Evolutionary conservation across 257 asterid species (phyloP).

Genomic region (Cynanchum wilfordii): DNA sequence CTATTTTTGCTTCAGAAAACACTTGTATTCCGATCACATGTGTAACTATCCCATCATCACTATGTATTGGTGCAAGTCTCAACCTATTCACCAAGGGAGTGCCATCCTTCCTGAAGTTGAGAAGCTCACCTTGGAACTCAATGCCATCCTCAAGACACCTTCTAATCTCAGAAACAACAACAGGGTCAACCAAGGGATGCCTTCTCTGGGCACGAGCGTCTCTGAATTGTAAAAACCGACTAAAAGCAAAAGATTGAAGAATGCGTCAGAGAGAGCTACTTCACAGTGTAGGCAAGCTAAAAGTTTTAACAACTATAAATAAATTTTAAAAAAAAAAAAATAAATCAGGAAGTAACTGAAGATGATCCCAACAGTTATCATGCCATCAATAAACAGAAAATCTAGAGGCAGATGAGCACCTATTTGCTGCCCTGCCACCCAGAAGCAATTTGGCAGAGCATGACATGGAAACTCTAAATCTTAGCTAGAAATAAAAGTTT

Average conservation of each 20-base stretch:
- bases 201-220: slow-evolving; percentile 87
- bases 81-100: slow-evolving; percentile 78
- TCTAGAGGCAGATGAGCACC: not conserved
- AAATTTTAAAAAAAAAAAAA: not conserved
- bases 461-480: not conserved
- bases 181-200: slow-evolving; percentile 94
- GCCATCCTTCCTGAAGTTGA: slow-evolving; percentile 90
- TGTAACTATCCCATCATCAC: slow-evolving; percentile 77
- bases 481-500: not conserved
- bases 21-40: slow-evolving; percentile 75
- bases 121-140: slow-evolving; percentile 90
- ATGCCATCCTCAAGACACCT: slow-evolving; percentile 80
- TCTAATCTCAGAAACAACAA: slow-evolving; percentile 78
- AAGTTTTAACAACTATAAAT: not conserved
- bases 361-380: not conserved
- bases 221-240: slow-evolving; percentile 90
- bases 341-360: not conserved
- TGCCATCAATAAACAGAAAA: not conserved
- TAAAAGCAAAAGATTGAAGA: slow-evolving; percentile 30
- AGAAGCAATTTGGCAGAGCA: not conserved
- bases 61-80: slow-evolving; percentile 63
- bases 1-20: slow-evolving; percentile 66
- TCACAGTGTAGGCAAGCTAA: slow-evolving; percentile 6
- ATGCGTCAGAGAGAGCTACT: slow-evolving; percentile 18
- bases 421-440: not conserved